A percentile compares a stretch with the other conserved stretches of the same genome.
phyloP scores from a whole-genome alignment of 345 rosid species.

The Lepidium didymum region DNA sequence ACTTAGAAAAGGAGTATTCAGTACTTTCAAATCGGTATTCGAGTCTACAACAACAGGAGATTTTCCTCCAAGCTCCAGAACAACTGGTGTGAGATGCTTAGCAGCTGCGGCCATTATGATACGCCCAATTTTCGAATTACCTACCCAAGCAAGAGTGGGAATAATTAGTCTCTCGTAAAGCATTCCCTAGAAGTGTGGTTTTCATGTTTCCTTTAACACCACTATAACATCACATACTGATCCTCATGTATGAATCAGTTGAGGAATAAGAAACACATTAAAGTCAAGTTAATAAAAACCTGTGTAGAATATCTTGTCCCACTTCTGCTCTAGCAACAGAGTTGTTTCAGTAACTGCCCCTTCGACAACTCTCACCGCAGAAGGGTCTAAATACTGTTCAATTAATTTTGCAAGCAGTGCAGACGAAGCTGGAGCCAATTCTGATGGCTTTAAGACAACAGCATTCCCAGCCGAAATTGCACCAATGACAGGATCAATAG shows the following conservation, averaged over 20 bases:
- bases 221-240: background rate
- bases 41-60: conserved; percentile 82
- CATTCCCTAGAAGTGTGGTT: background rate
- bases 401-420: conserved; percentile 58
- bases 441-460: conserved; percentile 88
- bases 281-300: conserved; percentile 35
- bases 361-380: conserved; percentile 70
- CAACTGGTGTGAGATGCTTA: conserved; percentile 88
- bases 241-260: background rate
- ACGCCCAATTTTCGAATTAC: conserved; percentile 67
- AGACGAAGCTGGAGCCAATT: conserved; percentile 73
- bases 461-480: conserved; percentile 96
- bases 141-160: conserved; percentile 34
- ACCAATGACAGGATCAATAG: conserved; percentile 90
- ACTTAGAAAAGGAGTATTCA: background rate
- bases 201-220: background rate
- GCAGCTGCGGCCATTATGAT: conserved; percentile 95
- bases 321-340: conserved; percentile 79
- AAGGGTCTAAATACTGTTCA: conserved; percentile 58
- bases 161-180: background rate
- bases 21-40: conserved; percentile 57
- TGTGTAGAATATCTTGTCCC: conserved; percentile 97
- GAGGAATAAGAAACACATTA: background rate
- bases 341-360: conserved; percentile 74
- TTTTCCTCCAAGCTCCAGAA: conserved; percentile 95